These are phyloP conservation scores for Pseudopyrenochaeta lycopersici DNA, from an alignment of 2,329 filamentous ascomycete species.

Conservation along the genomic window DNA sequence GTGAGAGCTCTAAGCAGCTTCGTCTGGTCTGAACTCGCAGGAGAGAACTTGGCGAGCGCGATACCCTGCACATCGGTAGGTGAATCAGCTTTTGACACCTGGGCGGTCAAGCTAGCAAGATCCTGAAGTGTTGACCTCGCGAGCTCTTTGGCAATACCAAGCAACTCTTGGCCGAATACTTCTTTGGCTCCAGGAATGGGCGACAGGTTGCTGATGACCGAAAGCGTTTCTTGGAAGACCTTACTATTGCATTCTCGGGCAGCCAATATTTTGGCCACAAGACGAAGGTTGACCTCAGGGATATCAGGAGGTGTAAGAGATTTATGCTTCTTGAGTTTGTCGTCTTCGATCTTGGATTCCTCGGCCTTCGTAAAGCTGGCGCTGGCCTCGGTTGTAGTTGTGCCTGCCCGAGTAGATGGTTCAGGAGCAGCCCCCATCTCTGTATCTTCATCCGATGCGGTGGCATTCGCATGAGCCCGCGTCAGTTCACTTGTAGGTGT, in stretches of 20 bases:
- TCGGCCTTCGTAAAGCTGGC: conserved; percentile 39
- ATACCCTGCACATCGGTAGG: conserved; percentile 96
- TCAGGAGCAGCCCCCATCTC: conserved; percentile 46
- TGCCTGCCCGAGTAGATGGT: conserved; percentile 47
- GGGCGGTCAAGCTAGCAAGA: conserved; percentile 82
- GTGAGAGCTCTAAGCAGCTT: conserved; percentile 92
- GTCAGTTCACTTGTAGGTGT: conserved; percentile 20
- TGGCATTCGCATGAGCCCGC: conserved; percentile 2
- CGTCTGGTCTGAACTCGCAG: conserved; percentile 93
- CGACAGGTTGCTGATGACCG: conserved; percentile 98
- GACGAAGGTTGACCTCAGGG: conserved; percentile 85
- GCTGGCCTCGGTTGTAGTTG: conserved; percentile 23
- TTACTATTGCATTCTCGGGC: conserved; percentile 96
- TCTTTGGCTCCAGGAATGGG: conserved; percentile 89
- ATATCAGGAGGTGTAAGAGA: conserved; percentile 82
- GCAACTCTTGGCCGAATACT: conserved; percentile 91
- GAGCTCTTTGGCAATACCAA: conserved; percentile 83
- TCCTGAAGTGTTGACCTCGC: conserved; percentile 87
- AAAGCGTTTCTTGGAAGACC: conserved; percentile 96
- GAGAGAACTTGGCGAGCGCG: conserved; percentile 93
- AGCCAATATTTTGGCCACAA: conserved; percentile 97
- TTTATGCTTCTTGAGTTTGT: conserved; percentile 63
- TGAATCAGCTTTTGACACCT: conserved; percentile 85
- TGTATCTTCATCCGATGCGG: conserved; percentile 30
- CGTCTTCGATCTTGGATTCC: conserved; percentile 43